Evolutionary conservation across 192 early-diverging fungal species (phyloP).

Genomic region (Piromyces finnis): DNA sequence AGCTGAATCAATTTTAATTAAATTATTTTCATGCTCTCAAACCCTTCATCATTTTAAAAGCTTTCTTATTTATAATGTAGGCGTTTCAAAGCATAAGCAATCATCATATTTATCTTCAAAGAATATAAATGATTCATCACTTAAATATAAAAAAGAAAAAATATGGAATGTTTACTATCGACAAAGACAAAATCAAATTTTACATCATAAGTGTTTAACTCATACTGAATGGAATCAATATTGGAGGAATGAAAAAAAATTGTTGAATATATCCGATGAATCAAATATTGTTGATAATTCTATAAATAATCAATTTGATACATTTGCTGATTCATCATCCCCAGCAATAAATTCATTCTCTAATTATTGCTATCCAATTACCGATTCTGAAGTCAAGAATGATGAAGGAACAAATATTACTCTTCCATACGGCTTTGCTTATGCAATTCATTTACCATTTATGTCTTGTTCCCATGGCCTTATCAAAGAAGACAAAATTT

Average conservation of each 20-base stretch:
- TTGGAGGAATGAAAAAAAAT: not conserved
- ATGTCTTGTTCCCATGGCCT: not conserved
- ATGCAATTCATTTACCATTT: not conserved
- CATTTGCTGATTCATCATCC: not conserved
- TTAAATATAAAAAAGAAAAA: not conserved
- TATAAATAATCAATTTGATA: no score
- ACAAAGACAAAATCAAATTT: not conserved
- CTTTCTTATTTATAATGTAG: not conserved
- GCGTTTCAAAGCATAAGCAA: not conserved
- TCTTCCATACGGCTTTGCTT: not conserved
- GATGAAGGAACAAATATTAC: not conserved
- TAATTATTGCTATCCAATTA: not conserved
- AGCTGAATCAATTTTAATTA: not conserved
- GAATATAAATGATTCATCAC: no score
- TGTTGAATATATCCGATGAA: no score
- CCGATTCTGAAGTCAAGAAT: not conserved
- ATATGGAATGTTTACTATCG: not conserved
- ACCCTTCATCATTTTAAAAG: not conserved
- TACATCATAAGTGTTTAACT: not conserved
- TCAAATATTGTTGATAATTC: not conserved
- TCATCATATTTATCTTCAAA: not conserved
- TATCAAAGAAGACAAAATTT: not conserved
- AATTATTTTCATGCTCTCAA: not conserved
- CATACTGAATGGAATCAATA: not conserved
- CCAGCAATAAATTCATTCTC: no score